Base-by-base conservation (phyloP, 2,329 filamentous ascomycete genomes). In the Metarhizium sp. region DNA sequence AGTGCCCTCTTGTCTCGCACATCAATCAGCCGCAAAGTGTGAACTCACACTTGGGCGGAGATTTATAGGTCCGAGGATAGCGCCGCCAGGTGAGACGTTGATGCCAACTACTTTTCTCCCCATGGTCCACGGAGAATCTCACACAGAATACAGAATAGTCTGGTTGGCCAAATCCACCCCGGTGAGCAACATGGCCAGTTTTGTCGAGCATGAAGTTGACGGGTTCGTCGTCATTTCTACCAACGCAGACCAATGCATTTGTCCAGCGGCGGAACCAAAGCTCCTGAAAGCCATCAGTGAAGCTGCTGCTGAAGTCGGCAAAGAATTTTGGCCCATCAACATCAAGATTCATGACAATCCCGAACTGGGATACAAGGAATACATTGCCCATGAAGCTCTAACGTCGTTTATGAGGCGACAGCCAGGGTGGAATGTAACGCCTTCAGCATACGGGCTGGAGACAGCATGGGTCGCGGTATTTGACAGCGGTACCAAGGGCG, bases 381-480 rank as follows among this genome's bases (percentile, higher is more conserved):
- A 65, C 51, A 69, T 70, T 25, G 73, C 74, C 0, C 74, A 76
- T 55, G 63, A 70, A 7, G 59, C 66, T 4, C 63, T 76, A 18
- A 73, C 70, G 0, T 61, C 63, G 8, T 75, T 69, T 51, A 62
- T 74, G 57, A 59, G 61, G 29, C 60, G 59, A 5, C 67, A 67
- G 47, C 40, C 65, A 10, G 69, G 65, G 10, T 74, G 73, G 71
- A 59, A 64, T 6, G 71, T 77, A 6, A 73, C 66, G 2, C 62
- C 62, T 11, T 71, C 71, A 3, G 70, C 72, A 0, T 74, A 73
- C 56, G 70, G 67, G 14, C 69, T 76, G 56, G 65, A 68, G 30
- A 78, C 74, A 3, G 74, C 73, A 7, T 76, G 73, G 60, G 66
- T 71, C 16, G 73, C 73, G 2, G 65, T 70, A 0, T 74, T 64